Evolutionary conservation across 1,284 basidiomycete species (phyloP).

Genomic region (Omphalotus olearius): DNA sequence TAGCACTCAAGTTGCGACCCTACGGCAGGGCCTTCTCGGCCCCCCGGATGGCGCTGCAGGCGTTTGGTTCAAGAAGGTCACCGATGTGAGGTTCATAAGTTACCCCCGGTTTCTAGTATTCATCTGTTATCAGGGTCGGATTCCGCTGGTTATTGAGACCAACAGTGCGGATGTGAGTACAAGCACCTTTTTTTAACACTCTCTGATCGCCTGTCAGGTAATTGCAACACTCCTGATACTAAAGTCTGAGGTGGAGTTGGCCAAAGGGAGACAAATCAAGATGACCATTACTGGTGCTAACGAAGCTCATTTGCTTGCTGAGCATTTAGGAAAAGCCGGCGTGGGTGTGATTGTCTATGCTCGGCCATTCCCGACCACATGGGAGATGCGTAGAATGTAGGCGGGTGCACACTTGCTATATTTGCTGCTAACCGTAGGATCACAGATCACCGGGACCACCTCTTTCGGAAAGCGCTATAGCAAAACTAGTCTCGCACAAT

Average conservation of each 20-base stretch:
- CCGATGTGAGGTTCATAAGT: constrained; percentile 29
- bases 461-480: constrained; percentile 39
- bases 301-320: constrained; percentile 75
- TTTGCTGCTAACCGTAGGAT: background rate
- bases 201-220: constrained; percentile 39
- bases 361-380: constrained; percentile 54
- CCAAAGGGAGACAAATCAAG: constrained; percentile 35
- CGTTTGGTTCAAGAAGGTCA: constrained; percentile 49
- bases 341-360: constrained; percentile 73
- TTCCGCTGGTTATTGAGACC: constrained; percentile 54
- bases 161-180: constrained; percentile 60
- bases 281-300: constrained; percentile 66
- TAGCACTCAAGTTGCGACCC: constrained; percentile 59
- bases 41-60: constrained; percentile 42
- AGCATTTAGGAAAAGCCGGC: constrained; percentile 64
- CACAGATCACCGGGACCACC: constrained; percentile 63
- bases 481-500: constrained; percentile 40
- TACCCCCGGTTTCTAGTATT: too few species aligned
- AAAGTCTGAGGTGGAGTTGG: constrained; percentile 66
- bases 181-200: constrained; percentile 53
- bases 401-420: constrained; percentile 13
- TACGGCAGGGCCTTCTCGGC: constrained; percentile 62
- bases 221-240: constrained; percentile 76
- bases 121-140: constrained; percentile 28
- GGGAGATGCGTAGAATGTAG: constrained; percentile 52